Evolutionary conservation across 176 grass and related monocot genomes (phyloP).

Genomic region (Hsuehochloa calcarea): DNA sequence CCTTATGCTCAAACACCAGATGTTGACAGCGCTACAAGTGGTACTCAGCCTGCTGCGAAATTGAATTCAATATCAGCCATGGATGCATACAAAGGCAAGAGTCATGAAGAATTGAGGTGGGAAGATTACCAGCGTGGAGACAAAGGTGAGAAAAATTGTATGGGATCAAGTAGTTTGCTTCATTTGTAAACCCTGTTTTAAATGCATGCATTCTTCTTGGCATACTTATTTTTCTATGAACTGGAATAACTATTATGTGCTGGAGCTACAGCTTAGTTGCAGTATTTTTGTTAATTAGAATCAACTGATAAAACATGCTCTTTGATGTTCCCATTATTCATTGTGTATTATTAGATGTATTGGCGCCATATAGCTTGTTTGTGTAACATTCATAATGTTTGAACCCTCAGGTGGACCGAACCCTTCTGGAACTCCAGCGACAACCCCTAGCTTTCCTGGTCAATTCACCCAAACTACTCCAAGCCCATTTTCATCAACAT

Average conservation of each 20-base stretch:
- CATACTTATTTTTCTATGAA: conserved; percentile 20
- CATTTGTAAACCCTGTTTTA: conserved; percentile 5
- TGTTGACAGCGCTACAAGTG: conserved; percentile 40
- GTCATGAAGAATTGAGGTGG: conserved; percentile 96
- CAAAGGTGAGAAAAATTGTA: conserved; percentile 52
- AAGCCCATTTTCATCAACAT: conserved; percentile 44
- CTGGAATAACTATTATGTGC: neutral
- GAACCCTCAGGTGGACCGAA: conserved; percentile 69
- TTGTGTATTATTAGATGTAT: conserved; percentile 27
- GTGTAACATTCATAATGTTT: conserved; percentile 23
- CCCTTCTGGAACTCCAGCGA: conserved; percentile 47
- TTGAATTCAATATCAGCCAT: conserved; percentile 95
- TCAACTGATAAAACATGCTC: neutral
- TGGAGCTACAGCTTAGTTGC: conserved; percentile 4
- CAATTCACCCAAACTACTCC: conserved; percentile 16
- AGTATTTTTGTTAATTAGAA: conserved; percentile 11
- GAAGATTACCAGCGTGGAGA: conserved; percentile 90
- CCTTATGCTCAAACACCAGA: conserved; percentile 71
- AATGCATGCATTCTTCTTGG: neutral
- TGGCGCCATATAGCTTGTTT: conserved; percentile 25
- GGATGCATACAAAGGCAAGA: conserved; percentile 90
- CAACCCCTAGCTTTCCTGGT: conserved; percentile 19
- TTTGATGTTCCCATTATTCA: conserved; percentile 11
- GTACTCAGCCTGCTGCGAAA: conserved; percentile 63
- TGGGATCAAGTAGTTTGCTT: conserved; percentile 5